Base-by-base conservation (phyloP, 768 basidiomycete species). In the Fomitopsis serialis region DNA sequence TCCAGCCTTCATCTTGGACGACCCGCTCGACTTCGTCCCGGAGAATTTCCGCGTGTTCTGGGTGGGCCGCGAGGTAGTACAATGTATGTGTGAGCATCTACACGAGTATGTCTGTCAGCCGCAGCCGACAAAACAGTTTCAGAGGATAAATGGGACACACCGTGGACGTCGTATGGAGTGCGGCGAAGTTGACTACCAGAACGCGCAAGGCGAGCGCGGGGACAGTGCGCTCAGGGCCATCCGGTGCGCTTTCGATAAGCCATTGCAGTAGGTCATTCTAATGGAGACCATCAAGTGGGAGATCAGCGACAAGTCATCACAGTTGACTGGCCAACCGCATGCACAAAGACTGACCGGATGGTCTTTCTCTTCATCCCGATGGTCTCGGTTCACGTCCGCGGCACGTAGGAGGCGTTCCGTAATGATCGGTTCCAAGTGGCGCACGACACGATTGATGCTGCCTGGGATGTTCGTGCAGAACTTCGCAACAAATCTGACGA, bases 21-120 rank as follows among this genome's bases (percentile, higher is more conserved):
- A 74, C 66, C 1, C 56, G 48, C 25, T 74, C 72, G 2, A 77
- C 66, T 57, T 82, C 79, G 52, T 74, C 70, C 0, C 78, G 70
- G 6, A 81, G 61, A 0, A 67, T 62, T 19, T 61, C 57, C 2
- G 68, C 49, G 42, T 66, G 71, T 47, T 71, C 58, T 2, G 74
- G 72, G 24, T 70, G 53, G 0, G 68, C 63, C 1, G 70, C 73
- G 7, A 77, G 65, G 45, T 65, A 52, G 42, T 65, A 68, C 0
- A 77, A 64, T 29, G 52, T 63, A 70, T 72, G 24, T 12, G 17
- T 21, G 1, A n/a, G 34, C 25, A 19, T 35, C 48, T 15, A 21
- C n/a, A 59, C 61, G 4, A 77, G 50, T n/a, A 74, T 36, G 50
- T 74, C 72, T 43, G 13, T 9, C 9, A 43, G 13, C 7, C 10